phyloP scores from a whole-genome alignment of 768 basidiomycete species.

The Auricularia sp. region DNA sequence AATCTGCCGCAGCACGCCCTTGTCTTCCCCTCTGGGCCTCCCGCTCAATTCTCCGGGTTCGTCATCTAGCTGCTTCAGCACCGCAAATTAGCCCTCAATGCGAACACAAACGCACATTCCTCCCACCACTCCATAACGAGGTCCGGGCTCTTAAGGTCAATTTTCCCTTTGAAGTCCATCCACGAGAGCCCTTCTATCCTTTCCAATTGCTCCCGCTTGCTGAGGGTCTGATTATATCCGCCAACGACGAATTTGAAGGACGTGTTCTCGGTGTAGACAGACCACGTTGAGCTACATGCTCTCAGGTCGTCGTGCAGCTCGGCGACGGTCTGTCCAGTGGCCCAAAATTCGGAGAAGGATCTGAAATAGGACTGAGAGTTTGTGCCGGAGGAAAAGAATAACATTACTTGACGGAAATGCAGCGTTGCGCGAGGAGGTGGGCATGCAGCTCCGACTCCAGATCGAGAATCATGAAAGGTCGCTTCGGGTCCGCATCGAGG shows the following conservation, averaged over 20 bases:
- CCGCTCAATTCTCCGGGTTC: constrained; percentile 31
- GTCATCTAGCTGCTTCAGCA: constrained; percentile 31
- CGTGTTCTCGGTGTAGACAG: constrained; percentile 46
- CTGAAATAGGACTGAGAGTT: constrained; percentile 27
- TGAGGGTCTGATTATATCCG: constrained; percentile 65
- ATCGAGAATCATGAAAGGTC: constrained; percentile 67
- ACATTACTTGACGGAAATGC: constrained; percentile 70
- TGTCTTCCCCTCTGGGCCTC: constrained; percentile 31
- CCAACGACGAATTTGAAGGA: constrained; percentile 77
- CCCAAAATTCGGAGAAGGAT: constrained; percentile 71
- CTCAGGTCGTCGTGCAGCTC: constrained; percentile 53
- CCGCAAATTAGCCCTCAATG: background rate
- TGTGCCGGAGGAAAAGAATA: background rate
- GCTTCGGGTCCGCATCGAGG: constrained; percentile 40
- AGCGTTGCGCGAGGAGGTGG: constrained; percentile 57
- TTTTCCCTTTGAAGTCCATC: constrained; percentile 73
- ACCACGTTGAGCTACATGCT: constrained; percentile 40
- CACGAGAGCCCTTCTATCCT: constrained; percentile 76
- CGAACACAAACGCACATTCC: constrained; percentile 54
- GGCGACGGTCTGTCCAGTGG: constrained; percentile 56
- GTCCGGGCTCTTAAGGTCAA: constrained; percentile 73
- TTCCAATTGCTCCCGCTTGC: constrained; percentile 50
- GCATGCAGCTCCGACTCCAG: constrained; percentile 69
- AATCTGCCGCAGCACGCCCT: constrained; percentile 57
- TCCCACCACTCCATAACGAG: constrained; percentile 69